Percentiles rank a stretch among this genome's conserved stretches.
Evolutionary conservation across 139 green algal genomes (phyloP).

Genomic region (Closterium sp.): DNA sequence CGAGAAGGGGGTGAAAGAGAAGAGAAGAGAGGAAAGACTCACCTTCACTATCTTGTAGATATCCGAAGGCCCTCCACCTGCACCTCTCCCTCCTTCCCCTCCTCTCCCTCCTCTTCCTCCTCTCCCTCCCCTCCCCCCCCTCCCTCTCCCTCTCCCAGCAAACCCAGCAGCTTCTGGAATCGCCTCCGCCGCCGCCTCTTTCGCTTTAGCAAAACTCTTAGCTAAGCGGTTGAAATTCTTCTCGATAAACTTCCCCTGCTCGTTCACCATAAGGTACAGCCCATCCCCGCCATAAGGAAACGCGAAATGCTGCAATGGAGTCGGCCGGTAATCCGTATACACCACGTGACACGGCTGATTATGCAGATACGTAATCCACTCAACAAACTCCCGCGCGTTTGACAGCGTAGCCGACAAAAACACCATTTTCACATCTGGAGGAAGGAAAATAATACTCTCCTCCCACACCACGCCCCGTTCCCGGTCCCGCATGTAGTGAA

Average conservation of each 20-base stretch:
- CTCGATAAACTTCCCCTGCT: constrained; percentile 63
- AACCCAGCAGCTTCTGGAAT: constrained; percentile 10
- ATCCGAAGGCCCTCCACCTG: constrained; percentile 31
- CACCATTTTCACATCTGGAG: constrained; percentile 73
- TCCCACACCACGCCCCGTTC: constrained; percentile 99
- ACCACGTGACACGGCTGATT: constrained; percentile 91
- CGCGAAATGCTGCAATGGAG: constrained; percentile 91
- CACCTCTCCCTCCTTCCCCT: constrained; percentile 9
- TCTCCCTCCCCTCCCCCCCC: constrained; percentile 27
- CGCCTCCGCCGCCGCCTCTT: constrained; percentile 4
- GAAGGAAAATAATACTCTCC: constrained; percentile 96
- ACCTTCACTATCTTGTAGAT: constrained; percentile 61
- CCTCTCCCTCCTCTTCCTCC: constrained; percentile 36
- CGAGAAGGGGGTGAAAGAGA: too few species aligned
- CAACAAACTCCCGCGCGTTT: constrained; percentile 92
- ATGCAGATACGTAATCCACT: constrained; percentile 86
- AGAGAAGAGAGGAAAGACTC: background rate
- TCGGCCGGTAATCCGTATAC: constrained; percentile 87
- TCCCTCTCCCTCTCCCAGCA: constrained; percentile 30
- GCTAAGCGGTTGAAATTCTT: constrained; percentile 67
- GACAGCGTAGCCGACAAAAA: constrained; percentile 96
- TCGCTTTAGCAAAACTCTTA: constrained; percentile 22
- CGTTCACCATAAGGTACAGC: constrained; percentile 72
- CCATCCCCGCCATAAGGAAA: constrained; percentile 74
- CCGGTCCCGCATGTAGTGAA: constrained; percentile 93